These are phyloP conservation scores for Raffaelea arxii DNA, from an alignment of 2,329 filamentous ascomycete species.

Conservation along the genomic window DNA sequence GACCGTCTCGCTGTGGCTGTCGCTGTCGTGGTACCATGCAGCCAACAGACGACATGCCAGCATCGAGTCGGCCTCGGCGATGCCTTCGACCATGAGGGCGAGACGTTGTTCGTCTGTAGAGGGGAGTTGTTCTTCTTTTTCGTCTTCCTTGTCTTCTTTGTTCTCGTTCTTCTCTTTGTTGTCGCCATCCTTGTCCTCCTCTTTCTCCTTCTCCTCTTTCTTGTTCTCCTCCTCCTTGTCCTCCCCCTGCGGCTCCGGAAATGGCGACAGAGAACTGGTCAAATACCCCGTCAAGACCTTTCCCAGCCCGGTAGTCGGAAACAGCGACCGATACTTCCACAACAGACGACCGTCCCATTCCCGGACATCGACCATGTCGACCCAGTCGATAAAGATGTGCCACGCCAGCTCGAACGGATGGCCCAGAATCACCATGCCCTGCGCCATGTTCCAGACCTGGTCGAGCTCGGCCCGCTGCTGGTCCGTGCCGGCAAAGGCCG, in stretches of 20 bases:
- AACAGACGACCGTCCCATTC: slow-evolving; percentile 72
- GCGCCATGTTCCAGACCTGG: slow-evolving; percentile 66
- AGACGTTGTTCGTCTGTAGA: slow-evolving; percentile 70
- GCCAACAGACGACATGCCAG: slow-evolving; percentile 76
- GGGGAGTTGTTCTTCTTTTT: slow-evolving; percentile 26
- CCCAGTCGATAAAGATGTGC: slow-evolving; percentile 85
- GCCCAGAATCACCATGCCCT: slow-evolving; percentile 93
- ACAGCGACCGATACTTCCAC: slow-evolving; percentile 70
- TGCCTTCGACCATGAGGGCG: slow-evolving; percentile 68
- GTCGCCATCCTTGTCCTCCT: slow-evolving; percentile 25
- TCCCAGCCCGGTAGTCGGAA: slow-evolving; percentile 72
- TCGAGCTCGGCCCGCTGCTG: slow-evolving; percentile 62
- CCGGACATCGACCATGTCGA: slow-evolving; percentile 63
- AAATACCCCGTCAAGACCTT: slow-evolving; percentile 77
- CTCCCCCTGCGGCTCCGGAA: slow-evolving; percentile 35
- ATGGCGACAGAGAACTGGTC: slow-evolving; percentile 75
- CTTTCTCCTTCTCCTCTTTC: slow-evolving; percentile 5
- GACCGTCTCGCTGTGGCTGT: slow-evolving; percentile 75
- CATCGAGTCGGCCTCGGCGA: slow-evolving; percentile 57
- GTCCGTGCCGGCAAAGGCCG: slow-evolving; percentile 49
- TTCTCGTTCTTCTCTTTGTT: slow-evolving; percentile 28
- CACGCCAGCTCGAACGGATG: slow-evolving; percentile 84
- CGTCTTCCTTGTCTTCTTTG: not conserved
- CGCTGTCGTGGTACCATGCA: slow-evolving; percentile 73
- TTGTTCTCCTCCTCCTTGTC: slow-evolving; percentile 9